A percentile compares a stretch with the other conserved stretches of the same genome.
Conservation (phyloP, 495 filamentous ascomycete genomes). For the Paragyromitra xinjiangensis region DNA sequence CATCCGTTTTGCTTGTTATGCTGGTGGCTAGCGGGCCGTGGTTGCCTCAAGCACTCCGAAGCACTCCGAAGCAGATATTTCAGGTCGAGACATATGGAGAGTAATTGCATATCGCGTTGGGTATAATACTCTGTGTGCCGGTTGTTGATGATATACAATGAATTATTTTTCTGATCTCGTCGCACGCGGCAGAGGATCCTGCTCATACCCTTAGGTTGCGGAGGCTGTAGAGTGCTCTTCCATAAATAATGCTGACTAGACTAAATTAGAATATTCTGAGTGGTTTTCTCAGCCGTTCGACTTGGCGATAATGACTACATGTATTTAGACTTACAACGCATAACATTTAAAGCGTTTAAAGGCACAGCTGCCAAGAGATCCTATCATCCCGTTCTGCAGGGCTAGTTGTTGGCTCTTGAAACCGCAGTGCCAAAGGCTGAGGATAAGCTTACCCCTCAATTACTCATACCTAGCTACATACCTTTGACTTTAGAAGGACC, state of each 20-base stretch:
- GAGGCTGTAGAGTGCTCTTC: neutral
- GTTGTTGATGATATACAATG: neutral
- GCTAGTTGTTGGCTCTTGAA: no score
- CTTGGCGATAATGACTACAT: neutral
- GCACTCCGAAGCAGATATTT: neutral
- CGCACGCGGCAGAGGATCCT: neutral
- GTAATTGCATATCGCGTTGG: neutral
- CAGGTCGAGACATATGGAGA: neutral
- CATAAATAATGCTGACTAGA: neutral
- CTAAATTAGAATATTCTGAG: neutral
- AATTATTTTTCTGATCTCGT: neutral
- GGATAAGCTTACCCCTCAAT: no score
- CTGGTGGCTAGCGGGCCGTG: neutral
- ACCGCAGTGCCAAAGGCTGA: no score
- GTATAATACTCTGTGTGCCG: neutral
- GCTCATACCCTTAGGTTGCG: no score
- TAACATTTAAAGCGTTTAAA: no score
- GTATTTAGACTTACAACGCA: no score
- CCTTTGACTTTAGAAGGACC: no score
- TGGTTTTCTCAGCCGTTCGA: neutral
- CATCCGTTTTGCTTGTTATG: neutral
- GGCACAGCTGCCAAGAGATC: no score
- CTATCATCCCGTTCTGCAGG: no score
- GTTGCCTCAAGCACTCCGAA: neutral
- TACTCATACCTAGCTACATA: no score